A percentile compares a stretch with the other conserved stretches of the same genome.
These are phyloP conservation scores for Inga leiocalycina DNA, from an alignment of 306 rosid genomes.

Conservation along the genomic window DNA sequence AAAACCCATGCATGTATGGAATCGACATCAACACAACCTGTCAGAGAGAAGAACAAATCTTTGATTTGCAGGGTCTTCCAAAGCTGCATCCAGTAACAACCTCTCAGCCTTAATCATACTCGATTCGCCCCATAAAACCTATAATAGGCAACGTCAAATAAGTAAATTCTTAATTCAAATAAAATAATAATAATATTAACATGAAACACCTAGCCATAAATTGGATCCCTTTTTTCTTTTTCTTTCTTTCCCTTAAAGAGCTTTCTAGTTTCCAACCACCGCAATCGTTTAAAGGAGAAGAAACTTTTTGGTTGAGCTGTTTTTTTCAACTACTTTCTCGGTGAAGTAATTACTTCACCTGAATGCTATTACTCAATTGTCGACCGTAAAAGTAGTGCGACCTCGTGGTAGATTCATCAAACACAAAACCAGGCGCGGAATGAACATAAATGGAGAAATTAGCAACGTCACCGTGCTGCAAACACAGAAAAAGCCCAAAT, in stretches of 20 bases:
- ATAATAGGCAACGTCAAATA: background rate
- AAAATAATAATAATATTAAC: background rate
- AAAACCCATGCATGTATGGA: background rate
- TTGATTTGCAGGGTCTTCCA: constrained; percentile 89
- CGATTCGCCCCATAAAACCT: constrained; percentile 70
- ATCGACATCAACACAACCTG: constrained; percentile 53
- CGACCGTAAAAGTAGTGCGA: constrained; percentile 52
- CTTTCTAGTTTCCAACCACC: background rate
- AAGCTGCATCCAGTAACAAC: constrained; percentile 60
- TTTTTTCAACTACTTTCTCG: background rate
- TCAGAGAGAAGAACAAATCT: constrained; percentile 97
- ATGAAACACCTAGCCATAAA: background rate
- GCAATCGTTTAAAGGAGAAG: background rate
- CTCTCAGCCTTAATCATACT: constrained; percentile 60
- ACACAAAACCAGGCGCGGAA: constrained; percentile 54
- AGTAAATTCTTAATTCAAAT: constrained; percentile 26
- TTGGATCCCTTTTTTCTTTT: background rate
- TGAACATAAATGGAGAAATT: constrained; percentile 65
- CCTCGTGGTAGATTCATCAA: constrained; percentile 51
- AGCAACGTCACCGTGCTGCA: constrained; percentile 54
- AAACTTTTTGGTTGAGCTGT: background rate
- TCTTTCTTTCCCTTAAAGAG: background rate
- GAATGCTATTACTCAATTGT: constrained; percentile 52
- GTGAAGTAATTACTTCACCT: constrained; percentile 33
- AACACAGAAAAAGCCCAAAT: constrained; percentile 3